Evolutionary conservation across 2,329 filamentous ascomycete genomes (phyloP).

Genomic region (Microdochium nivale): DNA sequence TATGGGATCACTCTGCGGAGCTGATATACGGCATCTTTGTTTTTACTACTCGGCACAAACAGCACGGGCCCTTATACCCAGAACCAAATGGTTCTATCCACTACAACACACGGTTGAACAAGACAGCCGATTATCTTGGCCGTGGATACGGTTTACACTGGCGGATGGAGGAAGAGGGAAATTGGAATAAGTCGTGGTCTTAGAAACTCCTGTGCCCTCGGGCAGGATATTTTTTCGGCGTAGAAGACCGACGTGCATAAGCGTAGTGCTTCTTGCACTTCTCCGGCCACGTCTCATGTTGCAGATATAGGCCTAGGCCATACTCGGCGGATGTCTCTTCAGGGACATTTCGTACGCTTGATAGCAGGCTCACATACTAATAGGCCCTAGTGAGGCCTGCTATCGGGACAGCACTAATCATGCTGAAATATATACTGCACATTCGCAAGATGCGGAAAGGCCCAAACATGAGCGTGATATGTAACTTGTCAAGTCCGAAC

Average conservation of each 20-base stretch:
- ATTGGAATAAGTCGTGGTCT: not conserved
- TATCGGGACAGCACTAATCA: not conserved
- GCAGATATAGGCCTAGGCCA: not conserved
- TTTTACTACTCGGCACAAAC: not conserved
- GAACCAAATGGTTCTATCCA: not conserved
- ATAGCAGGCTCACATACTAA: not conserved
- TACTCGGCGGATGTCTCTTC: not conserved
- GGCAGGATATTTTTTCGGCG: not conserved
- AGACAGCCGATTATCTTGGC: not conserved
- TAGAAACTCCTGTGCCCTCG: not conserved
- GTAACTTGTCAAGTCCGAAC: not conserved
- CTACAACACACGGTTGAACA: not conserved
- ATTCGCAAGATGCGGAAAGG: not conserved
- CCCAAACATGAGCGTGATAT: not conserved
- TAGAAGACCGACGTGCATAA: not conserved
- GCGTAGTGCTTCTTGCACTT: not conserved
- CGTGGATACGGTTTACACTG: not conserved
- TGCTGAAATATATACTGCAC: constrained; percentile 1
- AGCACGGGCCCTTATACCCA: not conserved
- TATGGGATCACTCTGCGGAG: not conserved
- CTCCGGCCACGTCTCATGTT: not conserved
- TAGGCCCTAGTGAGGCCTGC: not conserved
- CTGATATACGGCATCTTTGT: not conserved
- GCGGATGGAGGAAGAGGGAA: not conserved
- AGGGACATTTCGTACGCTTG: not conserved